Base-by-base conservation (phyloP, 257 asterid genomes). In the Rhazya stricta region DNA sequence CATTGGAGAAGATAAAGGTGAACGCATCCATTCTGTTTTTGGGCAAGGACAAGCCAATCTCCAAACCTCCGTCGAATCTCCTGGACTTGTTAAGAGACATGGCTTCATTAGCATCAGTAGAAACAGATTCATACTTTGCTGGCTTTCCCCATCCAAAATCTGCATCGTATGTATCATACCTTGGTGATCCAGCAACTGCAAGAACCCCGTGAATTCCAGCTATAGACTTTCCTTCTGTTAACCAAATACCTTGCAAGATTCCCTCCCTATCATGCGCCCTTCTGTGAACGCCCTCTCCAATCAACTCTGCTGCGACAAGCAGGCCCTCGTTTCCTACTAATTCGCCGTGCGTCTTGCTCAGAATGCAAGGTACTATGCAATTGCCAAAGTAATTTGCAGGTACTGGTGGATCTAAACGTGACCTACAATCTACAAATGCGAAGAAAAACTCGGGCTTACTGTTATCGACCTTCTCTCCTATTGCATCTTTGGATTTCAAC, bases 81-180 rank as follows among this genome's bases (percentile, higher is more conserved):
- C 82, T 81, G 0, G 80, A 78, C 74, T 70, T 77, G 68, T 77
- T 61, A 23, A 84, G 67, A 6, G 83, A 73, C 50, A 81, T 69
- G 13, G 73, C 13, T 1, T 25, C 13, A 45, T 54, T 77, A 37
- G 42, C 62, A 37, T 83, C 83, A 53, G 74, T 66, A 2, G 85
- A 81, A 66, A 74, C 57, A 0, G 30, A 42, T 25, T 84, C 84
- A 1, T 69, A 32, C 41, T 76, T 83, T 0, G 37, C 39, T 1
- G 79, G 72, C 63, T 43, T 81, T 15, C 85, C 83, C 79, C 77
- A 84, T 23, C 83, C 84, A 54, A 75, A 81, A 74, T 84, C 84
- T 32, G 74, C 69, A 48, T 32, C 46, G 72, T 77, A 84, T 37
- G 71, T n/a, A 16, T 81, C 78, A 10, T 48, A 48, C 30, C 54